Conservation (phyloP, 2,329 filamentous ascomycete genomes). For the Fonsecaea pedrosoi region DNA sequence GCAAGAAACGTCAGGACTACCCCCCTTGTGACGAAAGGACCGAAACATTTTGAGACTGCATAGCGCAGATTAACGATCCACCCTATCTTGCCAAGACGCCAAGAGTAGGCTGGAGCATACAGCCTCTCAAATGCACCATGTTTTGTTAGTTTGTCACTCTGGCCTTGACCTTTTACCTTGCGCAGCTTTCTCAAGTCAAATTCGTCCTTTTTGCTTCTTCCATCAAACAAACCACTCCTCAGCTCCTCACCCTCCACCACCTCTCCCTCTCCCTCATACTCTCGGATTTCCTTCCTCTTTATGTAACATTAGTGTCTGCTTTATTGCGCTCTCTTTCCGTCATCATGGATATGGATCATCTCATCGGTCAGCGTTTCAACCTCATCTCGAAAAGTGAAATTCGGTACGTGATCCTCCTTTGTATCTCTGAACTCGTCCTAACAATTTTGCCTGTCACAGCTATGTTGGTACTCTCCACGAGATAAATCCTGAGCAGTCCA, state of each 20-base stretch:
- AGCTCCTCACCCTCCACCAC: slow-evolving; percentile 21
- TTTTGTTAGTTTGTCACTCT: slow-evolving; percentile 8
- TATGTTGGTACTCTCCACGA: slow-evolving; percentile 96
- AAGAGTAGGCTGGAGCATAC: not conserved
- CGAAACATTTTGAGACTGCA: not conserved
- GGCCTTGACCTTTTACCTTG: slow-evolving; percentile 37
- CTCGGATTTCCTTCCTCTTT: slow-evolving; percentile 22
- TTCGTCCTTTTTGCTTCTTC: slow-evolving; percentile 35
- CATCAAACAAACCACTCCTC: slow-evolving; percentile 18
- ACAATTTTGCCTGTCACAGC: slow-evolving; percentile 59
- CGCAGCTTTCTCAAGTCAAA: slow-evolving; percentile 42
- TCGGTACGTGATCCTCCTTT: slow-evolving; percentile 64
- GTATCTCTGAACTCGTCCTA: slow-evolving; percentile 32
- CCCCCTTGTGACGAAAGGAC: not conserved
- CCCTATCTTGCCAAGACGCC: not conserved
- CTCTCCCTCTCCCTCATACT: slow-evolving; percentile 22
- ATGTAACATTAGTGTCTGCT: slow-evolving; percentile 39
- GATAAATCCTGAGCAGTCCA: slow-evolving; percentile 97
- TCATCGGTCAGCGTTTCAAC: slow-evolving; percentile 79
- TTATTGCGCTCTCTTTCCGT: slow-evolving; percentile 41
- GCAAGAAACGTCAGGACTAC: not conserved
- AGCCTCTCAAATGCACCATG: not conserved
- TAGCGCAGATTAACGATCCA: fast-evolving
- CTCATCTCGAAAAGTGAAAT: slow-evolving; percentile 98
- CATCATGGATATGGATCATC: slow-evolving; percentile 58